Evolutionary conservation across 108 stramenopile genomes (phyloP).

Genomic region (Discostella stelligeroides): DNA sequence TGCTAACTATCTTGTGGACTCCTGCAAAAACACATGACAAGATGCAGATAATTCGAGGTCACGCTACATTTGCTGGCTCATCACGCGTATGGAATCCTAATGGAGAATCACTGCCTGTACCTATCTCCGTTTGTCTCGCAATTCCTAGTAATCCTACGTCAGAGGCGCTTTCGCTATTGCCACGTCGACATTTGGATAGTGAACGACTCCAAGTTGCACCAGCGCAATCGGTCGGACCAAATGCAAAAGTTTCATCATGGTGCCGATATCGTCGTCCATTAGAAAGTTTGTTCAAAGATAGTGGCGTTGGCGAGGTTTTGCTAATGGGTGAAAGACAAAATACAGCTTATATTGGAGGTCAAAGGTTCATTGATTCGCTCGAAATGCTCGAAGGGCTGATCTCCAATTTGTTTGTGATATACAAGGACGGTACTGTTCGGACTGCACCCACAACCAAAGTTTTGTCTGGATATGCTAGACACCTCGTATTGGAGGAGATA

Average conservation of each 20-base stretch:
- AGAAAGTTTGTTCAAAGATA: slow-evolving; percentile 59
- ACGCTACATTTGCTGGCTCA: slow-evolving; percentile 31
- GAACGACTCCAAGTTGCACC: slow-evolving; percentile 18
- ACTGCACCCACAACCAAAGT: slow-evolving; percentile 53
- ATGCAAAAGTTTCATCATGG: slow-evolving; percentile 81
- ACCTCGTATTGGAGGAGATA: slow-evolving; percentile 54
- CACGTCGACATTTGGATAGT: slow-evolving; percentile 21
- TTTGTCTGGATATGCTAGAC: slow-evolving; percentile 69
- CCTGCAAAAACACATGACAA: slow-evolving; percentile 15
- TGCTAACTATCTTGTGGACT: slow-evolving; percentile 49
- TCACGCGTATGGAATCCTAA: background rate
- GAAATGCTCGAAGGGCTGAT: slow-evolving; percentile 81
- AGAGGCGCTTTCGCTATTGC: slow-evolving; percentile 26
- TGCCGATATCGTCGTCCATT: slow-evolving; percentile 64
- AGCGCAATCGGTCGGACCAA: slow-evolving; percentile 45
- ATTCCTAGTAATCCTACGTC: slow-evolving; percentile 21
- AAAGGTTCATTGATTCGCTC: slow-evolving; percentile 38
- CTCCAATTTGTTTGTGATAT: slow-evolving; percentile 78
- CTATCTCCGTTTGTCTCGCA: slow-evolving; percentile 44
- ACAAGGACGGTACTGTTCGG: slow-evolving; percentile 59
- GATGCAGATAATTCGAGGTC: slow-evolving; percentile 23
- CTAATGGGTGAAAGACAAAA: slow-evolving; percentile 23
- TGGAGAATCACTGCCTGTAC: slow-evolving; percentile 28
- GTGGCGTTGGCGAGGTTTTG: slow-evolving; percentile 52
- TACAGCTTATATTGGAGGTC: slow-evolving; percentile 13